Evolutionary conservation across 1,284 basidiomycete species (phyloP).

Genomic region (Erythrobasidium hasegawianum): DNA sequence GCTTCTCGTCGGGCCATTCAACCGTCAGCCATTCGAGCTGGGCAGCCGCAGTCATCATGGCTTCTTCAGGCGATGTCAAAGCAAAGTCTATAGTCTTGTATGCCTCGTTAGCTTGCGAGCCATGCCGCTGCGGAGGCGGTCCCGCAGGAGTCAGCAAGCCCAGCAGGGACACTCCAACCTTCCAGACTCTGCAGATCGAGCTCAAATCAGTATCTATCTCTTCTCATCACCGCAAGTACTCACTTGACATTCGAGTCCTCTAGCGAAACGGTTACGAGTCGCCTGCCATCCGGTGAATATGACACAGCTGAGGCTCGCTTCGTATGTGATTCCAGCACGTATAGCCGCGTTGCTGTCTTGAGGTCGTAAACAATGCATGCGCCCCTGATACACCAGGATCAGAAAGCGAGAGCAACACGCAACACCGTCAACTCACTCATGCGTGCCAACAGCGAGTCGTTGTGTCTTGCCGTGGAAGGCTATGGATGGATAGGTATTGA

Average conservation of each 20-base stretch:
- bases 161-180: slow-evolving; percentile 45
- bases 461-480: slow-evolving; percentile 84
- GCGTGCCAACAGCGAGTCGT: slow-evolving; percentile 86
- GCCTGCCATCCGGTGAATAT: slow-evolving; percentile 87
- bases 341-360: slow-evolving; percentile 89
- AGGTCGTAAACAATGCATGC: slow-evolving; percentile 84
- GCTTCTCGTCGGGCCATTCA: slow-evolving; percentile 76
- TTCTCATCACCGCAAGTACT: slow-evolving; percentile 56
- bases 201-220: slow-evolving; percentile 31
- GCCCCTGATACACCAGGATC: slow-evolving; percentile 29
- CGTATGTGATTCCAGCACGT: slow-evolving; percentile 88
- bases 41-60: slow-evolving; percentile 57
- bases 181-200: slow-evolving; percentile 47
- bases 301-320: slow-evolving; percentile 71
- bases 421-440: slow-evolving; percentile 54
- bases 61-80: slow-evolving; percentile 26
- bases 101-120: slow-evolving; percentile 58
- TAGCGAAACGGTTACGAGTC: slow-evolving; percentile 80
- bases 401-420: slow-evolving; percentile 56
- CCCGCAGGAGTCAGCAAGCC: slow-evolving; percentile 88
- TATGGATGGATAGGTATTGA: slow-evolving; percentile 83
- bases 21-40: slow-evolving; percentile 71
- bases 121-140: slow-evolving; percentile 78
- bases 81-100: slow-evolving; percentile 46
- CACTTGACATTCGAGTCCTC: slow-evolving; percentile 66